These are phyloP conservation scores for Pistacia vera DNA, from an alignment of 345 rosid species.

Conservation along the genomic window DNA sequence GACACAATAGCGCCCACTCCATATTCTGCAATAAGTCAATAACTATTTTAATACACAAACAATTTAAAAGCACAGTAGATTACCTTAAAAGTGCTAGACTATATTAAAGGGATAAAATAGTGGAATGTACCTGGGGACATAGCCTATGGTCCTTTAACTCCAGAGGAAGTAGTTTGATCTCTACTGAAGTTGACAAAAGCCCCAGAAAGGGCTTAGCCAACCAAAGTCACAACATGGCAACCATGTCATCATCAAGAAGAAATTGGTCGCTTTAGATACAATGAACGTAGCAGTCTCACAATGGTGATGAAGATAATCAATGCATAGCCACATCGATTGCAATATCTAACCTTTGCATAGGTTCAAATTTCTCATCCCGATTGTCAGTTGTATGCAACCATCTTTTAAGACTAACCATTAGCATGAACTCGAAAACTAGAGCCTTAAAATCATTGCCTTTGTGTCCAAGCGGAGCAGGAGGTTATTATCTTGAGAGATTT, in stretches of 20 bases:
- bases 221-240: conserved; percentile 29
- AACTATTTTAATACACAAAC: neutral
- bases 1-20: conserved; percentile 16
- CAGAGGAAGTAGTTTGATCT: conserved; percentile 3
- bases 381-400: conserved; percentile 24
- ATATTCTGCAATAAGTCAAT: no score
- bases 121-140: conserved; percentile 21
- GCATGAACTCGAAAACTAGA: conserved; percentile 26
- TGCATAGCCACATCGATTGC: conserved; percentile 25
- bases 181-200: neutral
- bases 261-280: conserved; percentile 31
- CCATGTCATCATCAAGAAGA: conserved; percentile 29
- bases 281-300: conserved; percentile 18
- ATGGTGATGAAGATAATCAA: conserved; percentile 30
- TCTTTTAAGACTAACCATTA: conserved; percentile 15
- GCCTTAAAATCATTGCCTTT: conserved; percentile 21
- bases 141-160: conserved; percentile 26
- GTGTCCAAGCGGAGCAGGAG: conserved; percentile 21
- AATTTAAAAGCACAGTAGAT: neutral
- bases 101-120: no score
- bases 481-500: conserved; percentile 22
- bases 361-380: neutral
- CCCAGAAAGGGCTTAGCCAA: conserved; percentile 15
- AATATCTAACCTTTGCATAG: neutral
- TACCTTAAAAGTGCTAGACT: neutral